These are phyloP conservation scores for Sporisorium sorghi DNA, from an alignment of 1,284 basidiomycete species.

Conservation along the genomic window DNA sequence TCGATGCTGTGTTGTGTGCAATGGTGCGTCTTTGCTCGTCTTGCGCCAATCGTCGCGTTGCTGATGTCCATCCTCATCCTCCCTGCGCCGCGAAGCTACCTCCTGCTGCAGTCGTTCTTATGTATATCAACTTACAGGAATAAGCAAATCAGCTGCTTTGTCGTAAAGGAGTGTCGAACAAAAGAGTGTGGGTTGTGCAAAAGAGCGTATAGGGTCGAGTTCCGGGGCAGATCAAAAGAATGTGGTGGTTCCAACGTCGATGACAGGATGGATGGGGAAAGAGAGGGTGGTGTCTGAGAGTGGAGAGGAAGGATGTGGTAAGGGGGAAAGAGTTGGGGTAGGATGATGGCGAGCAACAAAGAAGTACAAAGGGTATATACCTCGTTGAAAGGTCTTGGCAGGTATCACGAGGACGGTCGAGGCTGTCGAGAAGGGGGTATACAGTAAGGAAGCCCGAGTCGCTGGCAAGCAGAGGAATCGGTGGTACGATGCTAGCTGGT, in stretches of 20 bases:
- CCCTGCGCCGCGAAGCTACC: background rate
- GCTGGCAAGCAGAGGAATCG: slow-evolving; percentile 2
- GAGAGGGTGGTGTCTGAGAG: slow-evolving; percentile 8
- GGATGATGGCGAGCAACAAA: slow-evolving; percentile 10
- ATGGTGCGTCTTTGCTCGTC: background rate
- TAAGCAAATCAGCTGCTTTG: slow-evolving; percentile 10
- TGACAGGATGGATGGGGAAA: slow-evolving; percentile 8
- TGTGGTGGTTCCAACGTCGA: slow-evolving; percentile 31
- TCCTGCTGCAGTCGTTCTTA: no score
- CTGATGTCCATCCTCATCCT: slow-evolving; percentile 7
- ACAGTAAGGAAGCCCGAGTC: background rate
- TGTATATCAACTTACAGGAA: slow-evolving; percentile 29
- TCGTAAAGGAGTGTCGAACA: slow-evolving; percentile 15
- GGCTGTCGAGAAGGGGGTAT: slow-evolving; percentile 13
- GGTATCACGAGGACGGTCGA: slow-evolving; percentile 26
- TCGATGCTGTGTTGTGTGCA: background rate
- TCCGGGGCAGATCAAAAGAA: slow-evolving; percentile 32
- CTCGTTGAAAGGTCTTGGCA: slow-evolving; percentile 32
- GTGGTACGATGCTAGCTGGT: background rate
- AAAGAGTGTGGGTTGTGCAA: slow-evolving; percentile 35
- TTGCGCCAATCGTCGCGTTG: slow-evolving; percentile 3
- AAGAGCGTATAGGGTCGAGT: slow-evolving; percentile 39
- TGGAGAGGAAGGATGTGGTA: slow-evolving; percentile 25
- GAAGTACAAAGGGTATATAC: slow-evolving; percentile 40
- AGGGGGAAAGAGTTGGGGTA: slow-evolving; percentile 8